These are phyloP conservation scores for Tricholoma matsutake DNA, from an alignment of 768 basidiomycete species.

Conservation along the genomic window DNA sequence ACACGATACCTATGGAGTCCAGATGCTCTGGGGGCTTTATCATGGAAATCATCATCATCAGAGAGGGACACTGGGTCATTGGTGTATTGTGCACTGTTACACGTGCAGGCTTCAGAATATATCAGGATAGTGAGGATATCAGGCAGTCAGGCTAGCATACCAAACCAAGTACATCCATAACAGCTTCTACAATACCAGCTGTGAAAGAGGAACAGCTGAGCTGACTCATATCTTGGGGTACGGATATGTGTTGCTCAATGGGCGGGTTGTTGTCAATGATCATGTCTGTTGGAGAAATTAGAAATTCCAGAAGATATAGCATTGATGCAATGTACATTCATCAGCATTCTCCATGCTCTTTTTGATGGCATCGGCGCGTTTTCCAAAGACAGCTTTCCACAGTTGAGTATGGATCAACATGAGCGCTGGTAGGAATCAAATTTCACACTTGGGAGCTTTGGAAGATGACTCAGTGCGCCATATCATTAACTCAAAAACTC, in stretches of 20 bases:
- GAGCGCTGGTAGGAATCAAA: slow-evolving; percentile 84
- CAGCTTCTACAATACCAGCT: slow-evolving; percentile 96
- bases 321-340: slow-evolving; percentile 63
- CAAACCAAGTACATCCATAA: slow-evolving; percentile 90
- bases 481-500: slow-evolving; percentile 82
- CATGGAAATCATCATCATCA: no score
- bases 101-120: slow-evolving; percentile 72
- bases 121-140: slow-evolving; percentile 3
- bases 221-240: slow-evolving; percentile 91
- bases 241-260: slow-evolving; percentile 87
- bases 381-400: slow-evolving; percentile 92
- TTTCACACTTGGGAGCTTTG: slow-evolving; percentile 91
- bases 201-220: slow-evolving; percentile 97
- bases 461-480: slow-evolving; percentile 76
- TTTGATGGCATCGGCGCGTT: slow-evolving; percentile 91
- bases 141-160: slow-evolving; percentile 46
- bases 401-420: slow-evolving; percentile 95
- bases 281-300: slow-evolving; percentile 65
- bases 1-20: no score
- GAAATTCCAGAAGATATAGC: slow-evolving; percentile 5
- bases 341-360: slow-evolving; percentile 95
- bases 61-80: slow-evolving; percentile 70
- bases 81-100: slow-evolving; percentile 96
- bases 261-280: slow-evolving; percentile 96
- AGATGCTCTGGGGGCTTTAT: no score